Base-by-base conservation (phyloP, 2,329 filamentous ascomycete species). In the Calcarisporium arbuscula region DNA sequence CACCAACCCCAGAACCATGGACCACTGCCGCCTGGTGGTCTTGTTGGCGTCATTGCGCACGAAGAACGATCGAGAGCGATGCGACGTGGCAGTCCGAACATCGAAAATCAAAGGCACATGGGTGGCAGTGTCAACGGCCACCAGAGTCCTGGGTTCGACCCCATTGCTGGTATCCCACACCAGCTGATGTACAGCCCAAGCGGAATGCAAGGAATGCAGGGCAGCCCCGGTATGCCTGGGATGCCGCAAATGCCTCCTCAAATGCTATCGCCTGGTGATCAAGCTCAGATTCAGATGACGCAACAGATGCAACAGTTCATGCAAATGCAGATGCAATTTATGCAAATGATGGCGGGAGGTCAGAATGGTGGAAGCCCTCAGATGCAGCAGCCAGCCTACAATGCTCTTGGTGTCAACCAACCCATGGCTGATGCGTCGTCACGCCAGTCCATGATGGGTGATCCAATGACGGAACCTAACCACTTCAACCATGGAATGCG, bases 321-420 rank as follows among this genome's bases (percentile, higher is more conserved):
- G 83, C 82, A 88, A 54, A 87, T 92, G 81, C 87, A 94, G 56
- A 89, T 94, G 82, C 85, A 94, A 54, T 88, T 88, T 61, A 90
- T 94, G 82, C 83, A 89, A 50, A 82, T 87, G 77, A 84, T 86
- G 72, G 68, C 70, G 1, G 47, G 53, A 32, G 64, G 63, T 41
- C 54, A 55, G 36, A 51, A 44, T 19, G 46, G 41, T 10, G 42
- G 44, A 28, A 41, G 34, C 10, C 34, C 40, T 12, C 41, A 38
- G 11, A 61, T 64, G 54, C 58, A 58, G 18, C 47, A 46, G 18
- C 45, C 41, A 23, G 45, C 43, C 21, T 45, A 42, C 22, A 50
- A 52, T 27, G 38, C 39, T n/a, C 29, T 51, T 16, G 42, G 48
- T 5, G 52, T 48, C 8, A 61, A 57, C 16, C 60, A 61, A 20